Evolutionary conservation across 768 basidiomycete genomes (phyloP), one percentile per base, ranked within the genome.

Genomic region (Rickenella mellea): DNA sequence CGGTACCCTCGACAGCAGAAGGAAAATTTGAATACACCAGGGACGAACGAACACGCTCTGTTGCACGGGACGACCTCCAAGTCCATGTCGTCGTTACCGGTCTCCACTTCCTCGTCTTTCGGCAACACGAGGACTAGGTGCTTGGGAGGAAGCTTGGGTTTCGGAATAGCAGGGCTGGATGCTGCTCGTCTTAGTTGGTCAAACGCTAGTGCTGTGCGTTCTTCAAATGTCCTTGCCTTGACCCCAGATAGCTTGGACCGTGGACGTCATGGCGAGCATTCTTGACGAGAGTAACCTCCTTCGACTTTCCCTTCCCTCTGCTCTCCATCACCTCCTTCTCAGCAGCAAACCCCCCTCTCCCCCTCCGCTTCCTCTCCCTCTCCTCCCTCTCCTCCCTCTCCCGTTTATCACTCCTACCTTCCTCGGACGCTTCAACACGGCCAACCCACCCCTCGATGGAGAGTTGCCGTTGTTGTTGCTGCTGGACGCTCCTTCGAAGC

Each of bases 41-140:
- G 37, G 7, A 51, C 54, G 54, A 81, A 81, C 0, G 54, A 47
- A 53, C 78, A 82, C 1, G 63, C 63, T 4, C 67, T 51, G 28
- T 58, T 59, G 1, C 60, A 50, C 6, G 63, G 63, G 12, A 69
- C 35, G 19, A n/a, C n/a, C n/a, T n/a, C n/a, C n/a, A 69, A 40
- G 40, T 67, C 61, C 45, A 68, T 67, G 2, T 63, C 65, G 45
- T 62, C 60, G 44, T 73, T 68, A 35, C 70, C 64, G 9, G 50
- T 47, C 4, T 64, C 53, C 8, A 61, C 21, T 12, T 42, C 12
- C 9, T 33, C 25, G 6, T 22, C 15, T 22, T 61, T 59, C 0
- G 73, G 68, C 3, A 68, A 59, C 39, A 19, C 54, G 47, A 22
- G 50, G 47, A 10, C 55, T 49, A 14, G 67, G 57, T 17, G 33